Evolutionary conservation across 345 rosid species (phyloP), one percentile per base, ranked within the genome.

Genomic region (Salix arbutifolia): DNA sequence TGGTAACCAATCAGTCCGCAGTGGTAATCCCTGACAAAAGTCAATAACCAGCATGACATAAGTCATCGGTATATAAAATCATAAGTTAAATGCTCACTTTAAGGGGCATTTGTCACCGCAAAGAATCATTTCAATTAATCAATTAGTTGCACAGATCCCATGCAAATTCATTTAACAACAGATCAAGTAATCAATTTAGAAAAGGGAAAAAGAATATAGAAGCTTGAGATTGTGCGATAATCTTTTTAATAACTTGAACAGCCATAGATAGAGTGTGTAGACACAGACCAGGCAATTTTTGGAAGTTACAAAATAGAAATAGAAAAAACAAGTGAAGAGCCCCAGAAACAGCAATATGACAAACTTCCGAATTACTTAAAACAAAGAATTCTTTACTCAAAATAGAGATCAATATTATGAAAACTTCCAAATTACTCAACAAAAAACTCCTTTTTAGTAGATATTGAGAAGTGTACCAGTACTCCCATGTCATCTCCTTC

Each of bases 401-500:
- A 30, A 19, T 58, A 42, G 14, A 42, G 46, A 42, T 11, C 46
- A 42, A 42, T 12, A 42, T 11, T 11, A 42, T 12, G 1, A 11
- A 42, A 40, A 42, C 4, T 42, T 42, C 3, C 25, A n/a, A 44
- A 12, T 6, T 25, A 28, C 17, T 46, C 16, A 19, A 56, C 65
- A 56, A 50, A n/a, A 13, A 18, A 12, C n/a, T 25, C 60, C 21
- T 16, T 10, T 67, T 53, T 23, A 17, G 21, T 31, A 28, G 44
- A 8, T 26, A 21, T 52, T 44, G 76, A 62, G 38, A 26, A 25
- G 64, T 76, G 78, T 83, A 96, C 99, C 98, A 96, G 86, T 91
- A 96, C 80, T 96, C 99, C 78, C 74, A 78, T 12, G 96, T 90
- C 99, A 96, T 93, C 80, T 93, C 96, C 84, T 93, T 96, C 82